Percentiles rank a stretch among this genome's conserved stretches.
Conservation (phyloP, 176 grass and related monocot genomes). For the Aegilops umbellulata region DNA sequence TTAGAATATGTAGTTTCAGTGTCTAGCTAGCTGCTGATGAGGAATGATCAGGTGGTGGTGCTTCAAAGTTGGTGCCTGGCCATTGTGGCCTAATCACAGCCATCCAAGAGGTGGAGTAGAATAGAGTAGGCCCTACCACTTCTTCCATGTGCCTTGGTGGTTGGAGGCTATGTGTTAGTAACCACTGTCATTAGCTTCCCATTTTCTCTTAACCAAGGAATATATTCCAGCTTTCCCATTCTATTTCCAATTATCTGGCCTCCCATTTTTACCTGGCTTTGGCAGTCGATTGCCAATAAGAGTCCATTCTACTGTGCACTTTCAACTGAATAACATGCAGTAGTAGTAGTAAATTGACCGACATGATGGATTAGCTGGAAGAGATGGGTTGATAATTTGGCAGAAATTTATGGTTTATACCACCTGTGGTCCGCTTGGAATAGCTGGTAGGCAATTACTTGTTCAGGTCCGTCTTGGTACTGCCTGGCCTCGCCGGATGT, state of each 20-base stretch:
- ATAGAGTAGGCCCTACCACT: slow-evolving; percentile 45
- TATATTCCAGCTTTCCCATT: background rate
- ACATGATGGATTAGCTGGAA: slow-evolving; percentile 37
- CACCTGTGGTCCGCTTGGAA: slow-evolving; percentile 32
- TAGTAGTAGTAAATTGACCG: background rate
- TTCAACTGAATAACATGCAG: slow-evolving; percentile 4
- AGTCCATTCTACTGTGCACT: slow-evolving; percentile 3
- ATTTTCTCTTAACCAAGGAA: background rate
- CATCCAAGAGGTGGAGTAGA: slow-evolving; percentile 45
- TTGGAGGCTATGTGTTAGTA: slow-evolving; percentile 41
- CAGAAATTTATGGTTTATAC: slow-evolving; percentile 23
- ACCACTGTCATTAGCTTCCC: slow-evolving; percentile 40
- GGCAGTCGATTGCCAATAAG: background rate
- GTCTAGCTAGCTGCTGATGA: slow-evolving; percentile 37
- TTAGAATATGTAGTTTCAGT: slow-evolving; percentile 46
- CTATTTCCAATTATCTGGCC: background rate
- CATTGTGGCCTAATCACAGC: slow-evolving; percentile 72
- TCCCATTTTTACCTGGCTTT: slow-evolving; percentile 25
- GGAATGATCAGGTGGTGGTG: slow-evolving; percentile 63
- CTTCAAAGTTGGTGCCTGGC: slow-evolving; percentile 66
- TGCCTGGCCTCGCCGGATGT: slow-evolving; percentile 24
- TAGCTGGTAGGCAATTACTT: slow-evolving; percentile 52
- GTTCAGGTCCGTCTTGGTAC: slow-evolving; percentile 22
- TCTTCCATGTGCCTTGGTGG: slow-evolving; percentile 40
- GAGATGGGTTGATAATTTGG: slow-evolving; percentile 23